Evolutionary conservation across 768 basidiomycete genomes (phyloP).

Genomic region (Lactifluus echinatus): DNA sequence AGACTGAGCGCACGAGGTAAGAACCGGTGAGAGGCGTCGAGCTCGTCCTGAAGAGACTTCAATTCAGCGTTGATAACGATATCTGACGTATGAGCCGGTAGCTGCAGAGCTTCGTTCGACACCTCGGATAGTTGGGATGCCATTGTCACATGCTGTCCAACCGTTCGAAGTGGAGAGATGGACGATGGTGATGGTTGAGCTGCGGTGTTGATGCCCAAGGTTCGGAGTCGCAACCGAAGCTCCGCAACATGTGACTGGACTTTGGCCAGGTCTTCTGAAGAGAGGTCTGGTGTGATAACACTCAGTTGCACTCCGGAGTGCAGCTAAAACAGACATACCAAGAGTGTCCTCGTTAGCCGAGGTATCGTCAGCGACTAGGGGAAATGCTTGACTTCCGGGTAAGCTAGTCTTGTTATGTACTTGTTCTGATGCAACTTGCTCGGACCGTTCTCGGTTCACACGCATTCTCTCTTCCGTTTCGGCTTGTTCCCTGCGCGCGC

Average conservation of each 20-base stretch:
- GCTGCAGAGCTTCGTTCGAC: constrained; percentile 33
- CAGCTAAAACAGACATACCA: constrained; percentile 1
- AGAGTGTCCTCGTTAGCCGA: background rate
- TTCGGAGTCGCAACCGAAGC: constrained; percentile 51
- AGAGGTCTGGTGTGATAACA: background rate
- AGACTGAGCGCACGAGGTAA: constrained; percentile 47
- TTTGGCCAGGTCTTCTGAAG: constrained; percentile 30
- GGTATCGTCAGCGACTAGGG: background rate
- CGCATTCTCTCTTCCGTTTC: constrained; percentile 18
- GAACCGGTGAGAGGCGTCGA: constrained; percentile 41
- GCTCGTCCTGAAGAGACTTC: constrained; percentile 49
- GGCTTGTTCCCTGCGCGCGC: constrained; percentile 16
- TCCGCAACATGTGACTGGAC: constrained; percentile 42
- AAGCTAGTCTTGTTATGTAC: background rate
- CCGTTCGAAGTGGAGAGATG: constrained; percentile 40
- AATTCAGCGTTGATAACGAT: constrained; percentile 48
- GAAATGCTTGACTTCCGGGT: background rate
- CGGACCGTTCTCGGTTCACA: background rate
- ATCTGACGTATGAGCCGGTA: constrained; percentile 36
- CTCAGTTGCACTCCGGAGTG: background rate
- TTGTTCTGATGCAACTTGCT: background rate
- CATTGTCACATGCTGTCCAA: constrained; percentile 40
- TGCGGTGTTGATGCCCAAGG: constrained; percentile 49
- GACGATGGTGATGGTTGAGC: constrained; percentile 35
- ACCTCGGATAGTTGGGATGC: constrained; percentile 40